Conservation (phyloP, 208 protist genomes). For the Leishmania tarentolae region DNA sequence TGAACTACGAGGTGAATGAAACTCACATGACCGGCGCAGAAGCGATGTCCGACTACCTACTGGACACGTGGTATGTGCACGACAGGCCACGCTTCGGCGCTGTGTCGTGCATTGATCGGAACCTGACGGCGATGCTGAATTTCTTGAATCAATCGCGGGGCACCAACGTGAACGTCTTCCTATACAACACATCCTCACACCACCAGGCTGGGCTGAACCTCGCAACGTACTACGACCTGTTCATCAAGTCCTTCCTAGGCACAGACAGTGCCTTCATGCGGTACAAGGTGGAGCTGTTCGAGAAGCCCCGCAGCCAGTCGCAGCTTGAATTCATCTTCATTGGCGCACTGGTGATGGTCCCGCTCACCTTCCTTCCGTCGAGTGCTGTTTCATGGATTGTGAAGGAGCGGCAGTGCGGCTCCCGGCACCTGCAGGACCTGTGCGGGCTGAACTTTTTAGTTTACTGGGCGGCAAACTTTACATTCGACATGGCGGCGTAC, state of each 20-base stretch:
- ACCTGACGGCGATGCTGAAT: background rate
- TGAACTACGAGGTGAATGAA: conserved; percentile 5
- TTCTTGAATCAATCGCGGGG: background rate
- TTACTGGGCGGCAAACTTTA: conserved; percentile 62
- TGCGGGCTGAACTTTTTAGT: conserved; percentile 56
- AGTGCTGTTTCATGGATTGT: conserved; percentile 65
- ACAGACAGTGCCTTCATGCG: conserved; percentile 7
- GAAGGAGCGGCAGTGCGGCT: conserved; percentile 70
- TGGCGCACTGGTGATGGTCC: conserved; percentile 54
- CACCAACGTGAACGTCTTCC: conserved; percentile 10
- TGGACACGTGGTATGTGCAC: conserved; percentile 42
- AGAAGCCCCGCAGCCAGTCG: conserved; percentile 6
- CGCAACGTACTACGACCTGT: conserved; percentile 91
- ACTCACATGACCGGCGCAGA: background rate
- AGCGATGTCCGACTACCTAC: conserved; percentile 52
- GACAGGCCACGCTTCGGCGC: conserved; percentile 4
- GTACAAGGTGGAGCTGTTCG: conserved; percentile 6
- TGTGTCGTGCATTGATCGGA: conserved; percentile 23
- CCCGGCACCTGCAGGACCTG: conserved; percentile 74
- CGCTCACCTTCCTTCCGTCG: conserved; percentile 55
- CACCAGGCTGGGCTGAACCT: conserved; percentile 36
- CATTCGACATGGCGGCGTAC: conserved; percentile 50
- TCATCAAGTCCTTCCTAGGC: conserved; percentile 57
- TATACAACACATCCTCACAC: conserved; percentile 23
- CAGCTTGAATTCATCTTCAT: conserved; percentile 40